Evolutionary conservation across 441 rosid genomes (phyloP).

Genomic region (Syzygium syzygioides): DNA sequence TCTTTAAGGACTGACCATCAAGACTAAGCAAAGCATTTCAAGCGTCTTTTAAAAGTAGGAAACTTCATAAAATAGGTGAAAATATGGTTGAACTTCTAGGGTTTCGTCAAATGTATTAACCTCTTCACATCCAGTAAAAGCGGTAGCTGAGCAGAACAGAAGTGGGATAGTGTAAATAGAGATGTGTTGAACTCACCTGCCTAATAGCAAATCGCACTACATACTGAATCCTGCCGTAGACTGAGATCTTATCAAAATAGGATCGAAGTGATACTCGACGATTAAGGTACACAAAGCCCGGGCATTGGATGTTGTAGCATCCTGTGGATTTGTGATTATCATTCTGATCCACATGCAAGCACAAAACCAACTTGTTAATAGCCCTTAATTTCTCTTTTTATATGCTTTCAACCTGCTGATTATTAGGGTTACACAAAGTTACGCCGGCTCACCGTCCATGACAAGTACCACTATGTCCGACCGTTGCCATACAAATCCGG

Average conservation of each 20-base stretch:
- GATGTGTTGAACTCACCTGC: background rate
- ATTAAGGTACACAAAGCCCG: background rate
- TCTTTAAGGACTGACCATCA: background rate
- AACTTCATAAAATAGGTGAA: background rate
- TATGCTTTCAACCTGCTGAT: background rate
- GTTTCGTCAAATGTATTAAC: background rate
- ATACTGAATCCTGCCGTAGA: background rate
- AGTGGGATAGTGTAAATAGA: background rate
- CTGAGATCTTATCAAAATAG: background rate
- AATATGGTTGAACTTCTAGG: background rate
- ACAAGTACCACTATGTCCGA: background rate
- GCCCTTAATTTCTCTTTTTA: background rate
- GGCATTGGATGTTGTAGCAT: rapidly evolving
- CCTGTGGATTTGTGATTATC: background rate
- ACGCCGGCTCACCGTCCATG: background rate
- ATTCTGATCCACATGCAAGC: background rate
- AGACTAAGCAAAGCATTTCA: background rate
- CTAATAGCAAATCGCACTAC: background rate
- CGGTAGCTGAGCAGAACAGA: background rate
- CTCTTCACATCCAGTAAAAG: background rate
- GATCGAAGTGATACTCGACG: background rate
- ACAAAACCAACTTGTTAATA: background rate
- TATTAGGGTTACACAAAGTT: background rate
- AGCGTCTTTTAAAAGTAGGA: background rate
- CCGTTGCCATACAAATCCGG: background rate